Evolutionary conservation across 2,329 filamentous ascomycete genomes (phyloP).

Genomic region (Zarea fungicola): DNA sequence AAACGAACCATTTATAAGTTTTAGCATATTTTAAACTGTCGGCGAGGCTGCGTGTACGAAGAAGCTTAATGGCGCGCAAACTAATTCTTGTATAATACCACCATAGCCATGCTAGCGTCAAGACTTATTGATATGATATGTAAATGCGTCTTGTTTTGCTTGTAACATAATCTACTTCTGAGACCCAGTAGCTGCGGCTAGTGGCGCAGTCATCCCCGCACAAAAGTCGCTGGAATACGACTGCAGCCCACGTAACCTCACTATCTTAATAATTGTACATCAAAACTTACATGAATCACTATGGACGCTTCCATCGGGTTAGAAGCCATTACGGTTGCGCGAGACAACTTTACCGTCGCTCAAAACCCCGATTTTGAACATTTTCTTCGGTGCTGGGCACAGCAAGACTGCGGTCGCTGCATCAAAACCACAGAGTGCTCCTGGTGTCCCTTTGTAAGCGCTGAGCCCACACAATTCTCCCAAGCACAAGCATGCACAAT

Average conservation of each 20-base stretch:
- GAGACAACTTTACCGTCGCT: constrained; percentile 26
- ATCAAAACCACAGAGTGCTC: constrained; percentile 39
- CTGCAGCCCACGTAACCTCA: not conserved
- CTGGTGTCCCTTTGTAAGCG: constrained; percentile 49
- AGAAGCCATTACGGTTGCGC: constrained; percentile 8
- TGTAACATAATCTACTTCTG: no score
- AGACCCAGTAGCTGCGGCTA: no score
- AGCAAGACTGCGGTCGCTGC: constrained; percentile 44
- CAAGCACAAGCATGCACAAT: not conserved
- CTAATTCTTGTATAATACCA: constrained; percentile 8
- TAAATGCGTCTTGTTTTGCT: not conserved
- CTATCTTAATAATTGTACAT: no score
- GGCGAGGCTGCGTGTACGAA: not conserved
- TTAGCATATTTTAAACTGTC: constrained; percentile 1
- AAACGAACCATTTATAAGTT: constrained; percentile 1
- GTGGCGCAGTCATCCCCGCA: not conserved
- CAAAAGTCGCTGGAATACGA: not conserved
- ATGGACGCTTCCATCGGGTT: constrained; percentile 3
- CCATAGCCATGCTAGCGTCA: constrained; percentile 8
- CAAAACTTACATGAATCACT: not conserved
- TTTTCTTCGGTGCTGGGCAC: constrained; percentile 46
- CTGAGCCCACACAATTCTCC: not conserved
- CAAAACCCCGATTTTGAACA: constrained; percentile 32
- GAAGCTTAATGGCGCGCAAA: not conserved
- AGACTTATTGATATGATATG: constrained; percentile 1